Base-by-base conservation (phyloP, 768 basidiomycete species). In the Leucosporidium yakuticum region DNA sequence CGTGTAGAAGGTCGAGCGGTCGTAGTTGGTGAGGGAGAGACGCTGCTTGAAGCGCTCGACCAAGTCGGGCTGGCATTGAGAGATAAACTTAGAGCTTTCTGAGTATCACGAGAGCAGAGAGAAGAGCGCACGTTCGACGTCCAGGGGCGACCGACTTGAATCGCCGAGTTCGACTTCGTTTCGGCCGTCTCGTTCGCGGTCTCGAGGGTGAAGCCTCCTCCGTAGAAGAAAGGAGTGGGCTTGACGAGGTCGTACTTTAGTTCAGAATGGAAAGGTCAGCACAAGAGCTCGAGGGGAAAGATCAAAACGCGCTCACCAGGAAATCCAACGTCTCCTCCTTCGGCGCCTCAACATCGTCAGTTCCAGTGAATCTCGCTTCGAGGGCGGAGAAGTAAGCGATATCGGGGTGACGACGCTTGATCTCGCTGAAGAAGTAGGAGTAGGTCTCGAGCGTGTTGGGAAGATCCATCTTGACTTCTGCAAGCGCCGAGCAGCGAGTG, bases 351-450 rank as follows among this genome's bases (percentile, higher is more conserved):
- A 25, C n/a, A 25, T 49, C 49, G 8, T 62, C 49, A 36, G 12
- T 39, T n/a, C 39, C 27, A 15, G 66, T 49, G 8, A 82, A 15
- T 9, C 21, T 27, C 9, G 23, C 79, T 67, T 85, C 83, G 49
- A 80, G 72, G n/a, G 82, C 67, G 64, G 85, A 84, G 4, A 86
- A 66, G 75, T 85, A 80, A 54, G 78, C 83, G 49, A 78, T 77
- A 34, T 80, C 80, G 71, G 81, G 81, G 67, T 77, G 80, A 4
- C 48, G 51, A 50, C 77, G 82, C 81, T 62, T 83, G 82, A 55
- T 81, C 81, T 60, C 77, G 79, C 66, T 82, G 83, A 49, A 84
- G 74, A 79, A 82, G 74, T 86, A 81, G 0, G 79, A 68, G 77
- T 68, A 71, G 36, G 59, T 64, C 54, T 63, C 63, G 53, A n/a